Percentiles rank a stretch among this genome's conserved stretches.
These are phyloP conservation scores for Blastobotrys parvus DNA, from an alignment of 805 yeast species.

Conservation along the genomic window DNA sequence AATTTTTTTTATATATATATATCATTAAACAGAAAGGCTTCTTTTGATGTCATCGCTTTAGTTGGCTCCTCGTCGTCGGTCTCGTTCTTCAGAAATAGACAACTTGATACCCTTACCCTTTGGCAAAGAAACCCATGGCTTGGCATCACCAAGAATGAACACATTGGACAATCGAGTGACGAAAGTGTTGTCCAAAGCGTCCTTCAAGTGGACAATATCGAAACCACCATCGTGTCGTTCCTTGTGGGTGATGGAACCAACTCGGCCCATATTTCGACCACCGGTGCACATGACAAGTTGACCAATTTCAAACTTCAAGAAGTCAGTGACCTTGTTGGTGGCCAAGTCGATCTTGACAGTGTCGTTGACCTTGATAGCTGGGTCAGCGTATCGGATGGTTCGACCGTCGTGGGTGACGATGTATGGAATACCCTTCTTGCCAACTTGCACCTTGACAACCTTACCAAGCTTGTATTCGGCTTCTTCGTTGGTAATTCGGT, in stretches of 20 bases:
- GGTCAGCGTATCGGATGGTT: conserved; percentile 99
- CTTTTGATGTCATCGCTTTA: conserved; percentile 12
- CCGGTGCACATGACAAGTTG: conserved; percentile 89
- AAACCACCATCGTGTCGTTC: conserved; percentile 98
- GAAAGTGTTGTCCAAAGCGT: conserved; percentile 86
- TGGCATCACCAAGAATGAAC: conserved; percentile 91
- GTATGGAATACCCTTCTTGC: conserved; percentile 98
- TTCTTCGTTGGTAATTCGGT: conserved; percentile 99
- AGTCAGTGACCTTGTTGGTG: conserved; percentile 86
- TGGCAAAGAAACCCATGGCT: conserved; percentile 91
- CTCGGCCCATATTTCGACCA: conserved; percentile 98
- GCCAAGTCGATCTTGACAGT: conserved; percentile 95
- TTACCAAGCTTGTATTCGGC: conserved; percentile 96
- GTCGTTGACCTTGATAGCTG: conserved; percentile 93
- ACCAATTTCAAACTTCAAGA: conserved; percentile 88
- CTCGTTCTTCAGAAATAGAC: conserved; percentile 94
- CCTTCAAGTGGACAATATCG: conserved; percentile 96
- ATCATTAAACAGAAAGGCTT: neutral
- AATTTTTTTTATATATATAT: neutral
- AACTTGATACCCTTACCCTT: conserved; percentile 99
- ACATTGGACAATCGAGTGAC: conserved; percentile 93
- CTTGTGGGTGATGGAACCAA: conserved; percentile 92
- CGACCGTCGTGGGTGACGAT: conserved; percentile 99
- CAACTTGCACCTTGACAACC: conserved; percentile 96
- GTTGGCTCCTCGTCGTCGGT: conserved; percentile 82